Base-by-base conservation (phyloP, 257 asterid species). In the Coffea eugenioides region DNA sequence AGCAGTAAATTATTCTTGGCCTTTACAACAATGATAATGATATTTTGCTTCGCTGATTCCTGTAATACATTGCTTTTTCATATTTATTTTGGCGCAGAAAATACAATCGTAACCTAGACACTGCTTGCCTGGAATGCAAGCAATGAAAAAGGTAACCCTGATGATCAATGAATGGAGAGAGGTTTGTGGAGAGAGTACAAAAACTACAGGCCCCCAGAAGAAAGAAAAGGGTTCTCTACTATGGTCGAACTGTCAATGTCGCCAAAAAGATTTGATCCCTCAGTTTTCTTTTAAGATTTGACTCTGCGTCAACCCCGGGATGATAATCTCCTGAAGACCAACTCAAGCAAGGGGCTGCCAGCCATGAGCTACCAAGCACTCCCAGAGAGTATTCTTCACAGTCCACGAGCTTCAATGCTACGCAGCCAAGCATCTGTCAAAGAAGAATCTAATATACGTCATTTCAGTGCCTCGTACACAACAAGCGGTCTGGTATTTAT, bases 111-210 rank as follows among this genome's bases (percentile, higher is more conserved):
- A 41, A 72, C 80, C 83, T 80, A 80, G 54, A 48, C 46, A 74
- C 23, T 80, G 64, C 65, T 73, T 34, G 7, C 52, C 64, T 65
- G 74, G 18, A 72, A 4, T 48, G 34, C 45, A 43, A 64, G 71
- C 69, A 66, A 80, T 36, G 49, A 78, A 57, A 59, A 20, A 14
- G 49, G 27, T 76, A 61, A 64, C 48, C 74, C 67, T 41, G 46
- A 16, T 45, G 66, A n/a, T 39, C 69, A 80, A 80, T 80, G 80
- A 81, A 81, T 81, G 69, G 52, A 81, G 67, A 59, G 65, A 61
- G 1, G 1, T 11, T 11, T 41, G 12, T 27, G 10, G 13, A 46
- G 65, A 57, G 25, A 74, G 68, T 52, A 75, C 41, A 74, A 43
- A 80, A 80, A 43, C 75, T 56, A 80, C 80, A 54, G 45, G 57